Evolutionary conservation across 129 eudicot genomes (phyloP), one percentile per base, ranked within the genome.

Genomic region (Flaveria bidentis): DNA sequence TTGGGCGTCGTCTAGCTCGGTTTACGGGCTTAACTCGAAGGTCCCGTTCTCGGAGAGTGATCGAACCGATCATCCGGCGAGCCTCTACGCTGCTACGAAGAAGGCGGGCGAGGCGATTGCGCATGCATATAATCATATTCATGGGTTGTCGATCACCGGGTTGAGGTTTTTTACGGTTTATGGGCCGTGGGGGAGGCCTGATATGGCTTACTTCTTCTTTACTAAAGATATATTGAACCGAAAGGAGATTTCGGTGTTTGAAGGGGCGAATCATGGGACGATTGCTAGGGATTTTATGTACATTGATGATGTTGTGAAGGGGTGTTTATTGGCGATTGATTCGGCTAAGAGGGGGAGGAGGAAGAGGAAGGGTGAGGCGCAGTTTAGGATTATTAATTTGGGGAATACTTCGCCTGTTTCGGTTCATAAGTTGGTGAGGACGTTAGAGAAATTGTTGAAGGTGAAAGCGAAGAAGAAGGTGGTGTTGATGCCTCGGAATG

Each of bases 131-230:
- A 83, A 86, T 23, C 87, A 86, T 55, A 86, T 86, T 6, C 75
- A 86, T 57, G 87, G 90, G 8, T 74, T 86, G 18, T 86, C 90
- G 0, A 83, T 86, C 9, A 86, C 90, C 1, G 90, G 90, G n/a
- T 65, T 86, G 71, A 58, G 90, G 1, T 86, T 86, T 18, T 86
- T 86, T 67, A 86, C 90, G 6, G 90, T 86, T 41, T 86, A 81
- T 36, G 90, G 90, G n/a, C 90, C 90, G 6, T 86, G 90, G 90
- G 90, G 90, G 3, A 75, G 90, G 60, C 90, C 90, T 2, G 90
- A 86, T 39, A 86, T 86, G 90, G 88, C 90, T 8, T 86, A 86
- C 76, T 86, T 77, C 70, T 86, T 84, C 55, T 86, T 86, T 42
- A 84, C 90, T 0, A 86, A 53, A 56, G 84, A 86, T 72, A 86